phyloP scores from a whole-genome alignment of 352 stramenopile genomes.

The Phytopythium ostracodes region DNA sequence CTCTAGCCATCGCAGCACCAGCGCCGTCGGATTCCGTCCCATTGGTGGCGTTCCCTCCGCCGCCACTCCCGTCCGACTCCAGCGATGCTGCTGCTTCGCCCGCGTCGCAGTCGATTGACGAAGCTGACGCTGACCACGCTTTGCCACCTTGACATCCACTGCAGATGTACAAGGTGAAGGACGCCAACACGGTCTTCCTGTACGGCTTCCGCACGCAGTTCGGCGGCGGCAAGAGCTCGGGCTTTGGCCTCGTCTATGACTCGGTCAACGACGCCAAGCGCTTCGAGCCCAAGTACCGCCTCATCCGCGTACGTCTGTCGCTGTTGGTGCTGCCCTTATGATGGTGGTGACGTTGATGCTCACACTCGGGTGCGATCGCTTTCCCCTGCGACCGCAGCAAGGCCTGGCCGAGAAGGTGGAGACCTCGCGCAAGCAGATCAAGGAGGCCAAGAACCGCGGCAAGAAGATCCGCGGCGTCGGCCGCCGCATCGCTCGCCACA shows the following conservation, averaged over 20 bases:
- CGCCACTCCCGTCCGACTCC: no score
- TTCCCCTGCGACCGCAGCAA: conserved; percentile 20
- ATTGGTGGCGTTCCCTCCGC: no score
- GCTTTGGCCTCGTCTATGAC: conserved; percentile 99
- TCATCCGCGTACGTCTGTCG: conserved; percentile 63
- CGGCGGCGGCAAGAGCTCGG: conserved; percentile 96
- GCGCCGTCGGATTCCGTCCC: no score
- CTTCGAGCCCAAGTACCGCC: conserved; percentile 98
- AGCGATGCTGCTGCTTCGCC: background rate
- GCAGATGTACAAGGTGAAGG: conserved; percentile 96
- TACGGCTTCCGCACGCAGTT: conserved; percentile 98
- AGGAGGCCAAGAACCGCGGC: conserved; percentile 99
- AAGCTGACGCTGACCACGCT: background rate
- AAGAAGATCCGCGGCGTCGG: conserved; percentile 98
- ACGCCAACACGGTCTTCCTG: conserved; percentile 94
- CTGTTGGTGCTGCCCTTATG: no score
- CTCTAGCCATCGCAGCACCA: no score
- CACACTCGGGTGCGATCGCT: background rate
- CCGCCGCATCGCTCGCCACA: conserved; percentile 98
- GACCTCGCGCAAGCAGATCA: conserved; percentile 98
- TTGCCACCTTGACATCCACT: background rate
- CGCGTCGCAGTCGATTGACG: background rate
- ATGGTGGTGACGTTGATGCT: background rate
- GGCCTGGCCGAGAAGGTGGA: conserved; percentile 94
- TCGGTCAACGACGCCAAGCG: conserved; percentile 97